Evolutionary conservation across 2,329 filamentous ascomycete genomes (phyloP).

Genomic region (Sphaerostilbella broomeana): DNA sequence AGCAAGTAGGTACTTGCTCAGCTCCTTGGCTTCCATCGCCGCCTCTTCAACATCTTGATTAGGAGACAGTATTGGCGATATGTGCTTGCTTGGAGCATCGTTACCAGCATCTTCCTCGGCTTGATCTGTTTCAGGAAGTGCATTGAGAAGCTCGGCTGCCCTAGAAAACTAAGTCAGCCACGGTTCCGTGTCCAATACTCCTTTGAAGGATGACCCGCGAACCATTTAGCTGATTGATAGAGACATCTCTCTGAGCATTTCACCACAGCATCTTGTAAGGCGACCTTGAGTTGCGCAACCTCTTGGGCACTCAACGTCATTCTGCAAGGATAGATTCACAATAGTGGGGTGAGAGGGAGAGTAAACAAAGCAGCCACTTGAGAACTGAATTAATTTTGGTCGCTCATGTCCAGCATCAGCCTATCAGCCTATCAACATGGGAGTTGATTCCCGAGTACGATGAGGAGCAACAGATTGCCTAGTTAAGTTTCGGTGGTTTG

Average conservation of each 20-base stretch:
- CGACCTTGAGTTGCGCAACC: conserved; percentile 58
- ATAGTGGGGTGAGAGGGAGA: conserved; percentile 8
- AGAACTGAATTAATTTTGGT: too few relatives aligned
- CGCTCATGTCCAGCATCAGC: not conserved
- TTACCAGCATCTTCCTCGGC: conserved; percentile 40
- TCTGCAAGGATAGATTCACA: conserved; percentile 8
- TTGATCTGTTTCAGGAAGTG: conserved; percentile 59
- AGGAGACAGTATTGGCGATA: conserved; percentile 43
- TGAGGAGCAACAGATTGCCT: too few relatives aligned
- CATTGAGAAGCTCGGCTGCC: conserved; percentile 88
- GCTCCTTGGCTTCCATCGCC: conserved; percentile 68
- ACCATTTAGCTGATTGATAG: conserved; percentile 97
- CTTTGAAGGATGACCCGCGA: conserved; percentile 12
- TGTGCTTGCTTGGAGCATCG: conserved; percentile 31
- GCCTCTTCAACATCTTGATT: conserved; percentile 67
- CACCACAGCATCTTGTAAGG: conserved; percentile 77
- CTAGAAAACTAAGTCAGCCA: conserved; percentile 41
- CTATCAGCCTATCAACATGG: too few relatives aligned
- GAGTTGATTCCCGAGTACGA: too few relatives aligned
- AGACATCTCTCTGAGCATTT: conserved; percentile 92
- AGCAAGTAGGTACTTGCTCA: conserved; percentile 78
- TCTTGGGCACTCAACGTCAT: conserved; percentile 54
- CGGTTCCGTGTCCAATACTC: not conserved
- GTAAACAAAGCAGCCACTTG: conserved; percentile 10
- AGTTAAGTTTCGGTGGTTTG: too few relatives aligned